Percentiles rank a stretch among this genome's conserved stretches.
phyloP scores from a whole-genome alignment of 495 filamentous ascomycete genomes.

The Aspergillus ellipticus region DNA sequence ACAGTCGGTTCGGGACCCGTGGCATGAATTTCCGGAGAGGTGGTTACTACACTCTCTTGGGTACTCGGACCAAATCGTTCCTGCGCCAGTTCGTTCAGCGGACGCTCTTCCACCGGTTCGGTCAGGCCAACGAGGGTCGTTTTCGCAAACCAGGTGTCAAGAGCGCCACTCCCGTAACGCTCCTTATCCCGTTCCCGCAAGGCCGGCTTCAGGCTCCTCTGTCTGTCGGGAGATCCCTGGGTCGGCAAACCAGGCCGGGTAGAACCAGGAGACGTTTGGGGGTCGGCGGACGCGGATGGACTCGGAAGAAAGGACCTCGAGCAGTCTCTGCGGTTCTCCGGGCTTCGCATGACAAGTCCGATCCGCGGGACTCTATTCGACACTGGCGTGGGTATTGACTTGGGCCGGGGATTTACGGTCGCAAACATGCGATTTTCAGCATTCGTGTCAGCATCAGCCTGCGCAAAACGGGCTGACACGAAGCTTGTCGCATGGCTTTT shows the following conservation, averaged over 20 bases:
- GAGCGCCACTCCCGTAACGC: slow-evolving; percentile 36
- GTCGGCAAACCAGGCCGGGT: not conserved
- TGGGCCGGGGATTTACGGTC: not conserved
- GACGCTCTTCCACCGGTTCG: slow-evolving; percentile 8
- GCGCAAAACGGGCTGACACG: not conserved
- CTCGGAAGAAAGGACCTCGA: slow-evolving; percentile 2
- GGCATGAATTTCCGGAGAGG: no score
- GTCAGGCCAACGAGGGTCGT: slow-evolving; percentile 21
- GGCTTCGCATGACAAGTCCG: not conserved
- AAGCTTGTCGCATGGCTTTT: not conserved
- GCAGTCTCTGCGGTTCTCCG: not conserved
- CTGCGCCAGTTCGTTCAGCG: slow-evolving; percentile 24
- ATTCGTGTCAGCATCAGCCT: not conserved
- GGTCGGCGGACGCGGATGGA: slow-evolving; percentile 6
- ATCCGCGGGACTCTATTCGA: no score
- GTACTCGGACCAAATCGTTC: slow-evolving; percentile 18
- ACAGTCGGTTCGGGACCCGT: no score
- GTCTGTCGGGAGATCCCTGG: not conserved
- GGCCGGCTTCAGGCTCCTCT: slow-evolving; percentile 1
- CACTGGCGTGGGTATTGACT: no score
- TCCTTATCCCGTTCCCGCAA: slow-evolving; percentile 29
- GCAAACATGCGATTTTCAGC: not conserved
- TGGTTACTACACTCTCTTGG: no score
- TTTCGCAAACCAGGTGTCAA: slow-evolving; percentile 39
- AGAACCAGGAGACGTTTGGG: not conserved